Evolutionary conservation across 331 rosid species (phyloP).

Genomic region (Pyracantha coccinea): DNA sequence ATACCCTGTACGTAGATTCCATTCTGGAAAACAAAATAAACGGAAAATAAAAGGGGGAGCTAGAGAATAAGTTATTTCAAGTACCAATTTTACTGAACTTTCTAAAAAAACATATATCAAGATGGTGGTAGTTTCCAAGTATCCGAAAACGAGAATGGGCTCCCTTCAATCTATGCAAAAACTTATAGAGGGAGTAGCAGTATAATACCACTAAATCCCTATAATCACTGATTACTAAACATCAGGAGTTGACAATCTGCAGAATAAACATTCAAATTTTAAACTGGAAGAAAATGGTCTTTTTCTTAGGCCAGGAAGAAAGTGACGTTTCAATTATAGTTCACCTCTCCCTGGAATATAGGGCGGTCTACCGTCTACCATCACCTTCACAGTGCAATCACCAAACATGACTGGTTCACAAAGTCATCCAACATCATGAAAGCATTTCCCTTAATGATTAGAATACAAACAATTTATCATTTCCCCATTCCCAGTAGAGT

Average conservation of each 20-base stretch:
- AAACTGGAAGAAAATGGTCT: background rate
- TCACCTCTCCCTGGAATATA: background rate
- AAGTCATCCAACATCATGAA: background rate
- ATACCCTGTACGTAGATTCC: constrained; percentile 81
- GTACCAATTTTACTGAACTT: background rate
- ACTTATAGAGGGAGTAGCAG: background rate
- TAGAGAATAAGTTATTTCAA: background rate
- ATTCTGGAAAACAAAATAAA: constrained; percentile 36
- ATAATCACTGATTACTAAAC: background rate
- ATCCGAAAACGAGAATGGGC: background rate
- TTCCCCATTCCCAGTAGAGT: background rate
- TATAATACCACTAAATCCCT: background rate
- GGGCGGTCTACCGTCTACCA: background rate
- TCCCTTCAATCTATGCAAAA: background rate
- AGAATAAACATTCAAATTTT: background rate
- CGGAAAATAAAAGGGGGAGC: background rate
- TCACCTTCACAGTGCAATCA: background rate
- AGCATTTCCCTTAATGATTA: background rate
- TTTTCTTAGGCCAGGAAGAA: background rate
- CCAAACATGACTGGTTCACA: background rate
- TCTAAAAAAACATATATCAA: background rate
- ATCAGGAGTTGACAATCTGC: background rate
- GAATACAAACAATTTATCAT: background rate
- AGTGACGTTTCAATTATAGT: background rate
- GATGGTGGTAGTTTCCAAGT: background rate